Evolutionary conservation across 257 asterid genomes (phyloP).

Genomic region (Lycium barbarum): DNA sequence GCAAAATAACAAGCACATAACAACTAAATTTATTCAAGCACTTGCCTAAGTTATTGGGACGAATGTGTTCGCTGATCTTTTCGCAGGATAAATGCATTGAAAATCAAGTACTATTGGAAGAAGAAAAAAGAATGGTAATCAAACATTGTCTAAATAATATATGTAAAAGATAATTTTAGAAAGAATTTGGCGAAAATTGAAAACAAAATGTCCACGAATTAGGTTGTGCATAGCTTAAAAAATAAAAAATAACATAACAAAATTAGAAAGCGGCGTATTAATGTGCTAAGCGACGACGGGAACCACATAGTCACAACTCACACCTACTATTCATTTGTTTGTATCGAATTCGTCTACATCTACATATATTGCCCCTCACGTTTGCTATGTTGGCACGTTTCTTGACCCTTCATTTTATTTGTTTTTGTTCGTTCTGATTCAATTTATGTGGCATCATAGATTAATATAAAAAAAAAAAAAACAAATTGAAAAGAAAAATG

Average conservation of each 20-base stretch:
- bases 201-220: background rate
- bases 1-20: background rate
- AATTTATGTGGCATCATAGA: background rate
- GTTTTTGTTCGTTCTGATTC: no score
- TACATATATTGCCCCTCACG: background rate
- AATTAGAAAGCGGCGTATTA: background rate
- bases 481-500: no score
- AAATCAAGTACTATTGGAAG: background rate
- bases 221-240: background rate
- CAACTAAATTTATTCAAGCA: background rate
- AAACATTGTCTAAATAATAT: background rate
- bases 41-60: background rate
- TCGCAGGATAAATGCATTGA: no score
- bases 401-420: background rate
- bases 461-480: background rate
- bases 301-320: background rate
- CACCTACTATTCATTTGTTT: conserved; percentile 19
- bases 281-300: background rate
- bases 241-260: background rate
- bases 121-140: background rate
- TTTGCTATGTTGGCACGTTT: background rate
- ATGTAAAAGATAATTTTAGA: background rate
- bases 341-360: background rate
- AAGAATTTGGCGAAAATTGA: background rate
- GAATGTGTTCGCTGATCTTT: no score